These are phyloP conservation scores for Blastobotrys persicus DNA, from an alignment of 1,139 yeast species.

Conservation along the genomic window DNA sequence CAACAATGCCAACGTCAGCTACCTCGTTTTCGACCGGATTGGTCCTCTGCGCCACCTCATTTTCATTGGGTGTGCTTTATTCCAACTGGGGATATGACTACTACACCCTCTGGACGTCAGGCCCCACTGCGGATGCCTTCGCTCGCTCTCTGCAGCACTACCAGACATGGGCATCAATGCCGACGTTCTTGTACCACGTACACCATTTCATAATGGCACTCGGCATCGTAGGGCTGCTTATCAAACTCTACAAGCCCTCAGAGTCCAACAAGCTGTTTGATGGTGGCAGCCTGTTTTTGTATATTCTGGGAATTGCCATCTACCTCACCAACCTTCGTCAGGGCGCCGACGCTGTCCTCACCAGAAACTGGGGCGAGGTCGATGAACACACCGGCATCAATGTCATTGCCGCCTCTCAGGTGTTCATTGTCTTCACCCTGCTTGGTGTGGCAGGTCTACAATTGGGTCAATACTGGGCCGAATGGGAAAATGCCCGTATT, in stretches of 20 bases:
- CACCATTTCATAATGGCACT: conserved; percentile 57
- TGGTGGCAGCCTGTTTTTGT: conserved; percentile 75
- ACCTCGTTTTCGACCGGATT: conserved; percentile 39
- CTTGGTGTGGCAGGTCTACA: conserved; percentile 80
- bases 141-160: conserved; percentile 69
- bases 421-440: conserved; percentile 68
- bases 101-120: conserved; percentile 64
- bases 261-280: conserved; percentile 85
- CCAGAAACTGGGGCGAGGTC: conserved; percentile 92
- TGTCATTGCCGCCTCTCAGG: conserved; percentile 87
- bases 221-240: conserved; percentile 70
- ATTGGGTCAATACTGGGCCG: conserved; percentile 87
- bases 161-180: conserved; percentile 64
- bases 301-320: conserved; percentile 68
- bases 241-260: conserved; percentile 80
- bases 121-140: conserved; percentile 53
- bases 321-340: conserved; percentile 83
- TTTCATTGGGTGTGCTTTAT: conserved; percentile 75
- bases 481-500: conserved; percentile 59
- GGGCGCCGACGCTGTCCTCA: conserved; percentile 67
- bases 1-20: conserved; percentile 34
- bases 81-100: conserved; percentile 82
- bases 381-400: conserved; percentile 81
- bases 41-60: conserved; percentile 52
- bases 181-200: conserved; percentile 55